These are phyloP conservation scores for Quercus lobata DNA, from an alignment of 331 rosid species.

Conservation along the genomic window DNA sequence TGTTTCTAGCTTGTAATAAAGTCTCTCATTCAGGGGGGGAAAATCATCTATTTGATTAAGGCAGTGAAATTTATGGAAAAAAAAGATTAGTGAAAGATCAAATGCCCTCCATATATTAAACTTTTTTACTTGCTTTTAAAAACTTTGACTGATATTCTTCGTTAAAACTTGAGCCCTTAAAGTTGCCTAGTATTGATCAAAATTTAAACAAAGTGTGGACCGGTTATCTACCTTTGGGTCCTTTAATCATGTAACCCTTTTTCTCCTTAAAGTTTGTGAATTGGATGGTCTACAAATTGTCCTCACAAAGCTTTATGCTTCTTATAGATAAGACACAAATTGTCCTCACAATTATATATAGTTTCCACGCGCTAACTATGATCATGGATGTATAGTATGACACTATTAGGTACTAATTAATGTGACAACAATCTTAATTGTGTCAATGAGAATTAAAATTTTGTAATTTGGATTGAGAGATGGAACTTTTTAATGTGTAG, in stretches of 20 bases:
- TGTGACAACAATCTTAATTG: no score
- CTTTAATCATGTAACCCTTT: conserved; percentile 14
- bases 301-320: neutral
- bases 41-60: no score
- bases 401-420: no score
- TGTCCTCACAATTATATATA: neutral
- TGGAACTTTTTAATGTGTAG: conserved; percentile 21
- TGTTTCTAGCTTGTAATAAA: no score
- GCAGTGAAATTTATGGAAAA: no score
- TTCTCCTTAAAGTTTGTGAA: conserved; percentile 34
- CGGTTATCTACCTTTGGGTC: neutral
- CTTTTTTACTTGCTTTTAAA: no score
- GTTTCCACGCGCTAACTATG: conserved; percentile 8
- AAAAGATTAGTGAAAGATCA: no score
- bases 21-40: no score
- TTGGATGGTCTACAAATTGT: conserved; percentile 21
- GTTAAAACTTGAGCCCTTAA: no score
- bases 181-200: no score
- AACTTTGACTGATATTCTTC: no score
- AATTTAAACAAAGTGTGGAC: neutral
- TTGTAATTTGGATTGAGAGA: neutral
- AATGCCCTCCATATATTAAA: no score
- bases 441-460: neutral
- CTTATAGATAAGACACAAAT: neutral
- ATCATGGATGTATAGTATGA: neutral